These are phyloP conservation scores for Anisodus tanguticus DNA, from an alignment of 257 asterid genomes.

Conservation along the genomic window DNA sequence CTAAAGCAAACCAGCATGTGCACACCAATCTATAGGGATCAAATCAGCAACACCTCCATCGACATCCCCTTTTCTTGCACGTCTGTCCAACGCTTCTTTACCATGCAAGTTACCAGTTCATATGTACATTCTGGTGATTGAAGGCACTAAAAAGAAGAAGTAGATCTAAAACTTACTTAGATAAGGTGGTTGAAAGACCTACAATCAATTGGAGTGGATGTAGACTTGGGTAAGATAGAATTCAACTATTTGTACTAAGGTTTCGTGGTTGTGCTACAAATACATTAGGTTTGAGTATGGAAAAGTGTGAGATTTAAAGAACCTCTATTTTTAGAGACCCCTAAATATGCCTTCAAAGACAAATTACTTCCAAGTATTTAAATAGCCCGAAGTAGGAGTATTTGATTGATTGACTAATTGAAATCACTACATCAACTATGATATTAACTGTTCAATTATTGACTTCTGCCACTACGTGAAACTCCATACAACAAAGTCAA, in stretches of 20 bases:
- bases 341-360: not conserved
- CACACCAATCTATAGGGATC: not conserved
- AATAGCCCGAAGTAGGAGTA: not conserved
- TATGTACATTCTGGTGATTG: not conserved
- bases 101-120: conserved; percentile 14
- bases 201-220: not conserved
- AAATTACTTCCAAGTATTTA: not conserved
- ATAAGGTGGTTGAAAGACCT: conserved; percentile 12
- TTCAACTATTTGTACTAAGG: not conserved
- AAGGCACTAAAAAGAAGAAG: not conserved
- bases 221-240: not conserved
- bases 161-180: not conserved
- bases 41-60: not conserved
- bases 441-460: not conserved
- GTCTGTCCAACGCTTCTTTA: not conserved
- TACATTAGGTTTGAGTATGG: not conserved
- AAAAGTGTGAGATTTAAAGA: not conserved
- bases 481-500: not conserved
- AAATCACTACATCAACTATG: conserved; percentile 12
- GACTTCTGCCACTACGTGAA: not conserved
- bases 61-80: not conserved
- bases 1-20: not conserved
- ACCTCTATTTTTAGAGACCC: not conserved
- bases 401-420: not conserved
- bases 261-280: not conserved